Evolutionary conservation across 2,329 filamentous ascomycete genomes (phyloP).

Genomic region (Hypomyces perniciosus): DNA sequence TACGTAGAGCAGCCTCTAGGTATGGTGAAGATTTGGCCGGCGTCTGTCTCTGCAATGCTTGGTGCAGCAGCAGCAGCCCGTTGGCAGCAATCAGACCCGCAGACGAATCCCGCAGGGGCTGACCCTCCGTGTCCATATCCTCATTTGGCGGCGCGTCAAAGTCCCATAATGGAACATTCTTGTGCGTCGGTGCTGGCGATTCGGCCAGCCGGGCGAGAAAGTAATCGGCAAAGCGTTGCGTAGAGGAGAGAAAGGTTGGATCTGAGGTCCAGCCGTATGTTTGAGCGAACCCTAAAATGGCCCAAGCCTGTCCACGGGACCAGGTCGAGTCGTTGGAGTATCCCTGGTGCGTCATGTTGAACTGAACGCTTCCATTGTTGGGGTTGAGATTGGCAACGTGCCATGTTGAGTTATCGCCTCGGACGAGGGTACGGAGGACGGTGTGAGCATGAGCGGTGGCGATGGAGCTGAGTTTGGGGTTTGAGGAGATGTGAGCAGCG

Average conservation of each 20-base stretch:
- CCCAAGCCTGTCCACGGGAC: conserved; percentile 43
- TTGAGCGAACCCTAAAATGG: conserved; percentile 42
- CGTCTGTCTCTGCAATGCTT: conserved; percentile 22
- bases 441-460: conserved; percentile 35
- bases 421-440: conserved; percentile 32
- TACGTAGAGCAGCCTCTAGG: conserved; percentile 22
- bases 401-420: conserved; percentile 24
- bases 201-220: conserved; percentile 35
- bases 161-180: conserved; percentile 26
- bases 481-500: conserved; percentile 28
- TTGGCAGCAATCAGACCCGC: conserved; percentile 37
- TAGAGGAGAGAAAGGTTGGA: conserved; percentile 33
- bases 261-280: conserved; percentile 43
- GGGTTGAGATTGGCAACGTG: conserved; percentile 44
- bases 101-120: conserved; percentile 30
- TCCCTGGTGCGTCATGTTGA: conserved; percentile 40
- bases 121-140: conserved; percentile 17
- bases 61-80: conserved; percentile 34
- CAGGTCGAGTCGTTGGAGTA: conserved; percentile 40
- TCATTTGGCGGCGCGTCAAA: conserved; percentile 33
- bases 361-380: conserved; percentile 30
- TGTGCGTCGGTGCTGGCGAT: conserved; percentile 10
- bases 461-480: conserved; percentile 25
- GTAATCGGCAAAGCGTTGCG: conserved; percentile 40
- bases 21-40: conserved; percentile 11